phyloP scores from a whole-genome alignment of 768 basidiomycete genomes.

The Hygrophorus russula region DNA sequence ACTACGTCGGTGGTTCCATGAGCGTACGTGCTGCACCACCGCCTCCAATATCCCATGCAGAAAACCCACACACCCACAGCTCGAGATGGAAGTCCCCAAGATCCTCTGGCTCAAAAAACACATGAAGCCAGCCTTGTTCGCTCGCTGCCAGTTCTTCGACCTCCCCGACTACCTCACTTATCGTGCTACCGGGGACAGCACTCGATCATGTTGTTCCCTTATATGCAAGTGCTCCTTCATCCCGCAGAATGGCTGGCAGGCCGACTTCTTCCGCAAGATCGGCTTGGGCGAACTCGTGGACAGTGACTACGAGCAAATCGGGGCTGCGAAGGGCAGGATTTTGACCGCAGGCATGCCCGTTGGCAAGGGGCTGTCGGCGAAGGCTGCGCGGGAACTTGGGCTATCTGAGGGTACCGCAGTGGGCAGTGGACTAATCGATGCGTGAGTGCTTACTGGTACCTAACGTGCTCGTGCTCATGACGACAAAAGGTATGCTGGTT shows the following conservation, averaged over 20 bases:
- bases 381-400: conserved; percentile 79
- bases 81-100: conserved; percentile 98
- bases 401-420: conserved; percentile 80
- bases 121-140: conserved; percentile 66
- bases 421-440: conserved; percentile 92
- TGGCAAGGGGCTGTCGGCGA: conserved; percentile 66
- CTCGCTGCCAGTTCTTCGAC: conserved; percentile 75
- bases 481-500: conserved; percentile 70
- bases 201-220: conserved; percentile 84
- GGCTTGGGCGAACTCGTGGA: conserved; percentile 65
- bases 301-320: conserved; percentile 64
- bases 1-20: conserved; percentile 95
- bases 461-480: neutral
- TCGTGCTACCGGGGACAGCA: conserved; percentile 64
- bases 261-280: conserved; percentile 77
- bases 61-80: conserved; percentile 27
- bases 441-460: conserved; percentile 36
- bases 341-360: conserved; percentile 81
- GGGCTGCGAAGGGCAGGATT: conserved; percentile 50
- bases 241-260: conserved; percentile 80
- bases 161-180: conserved; percentile 96
- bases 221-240: conserved; percentile 96
- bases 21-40: conserved; percentile 42
- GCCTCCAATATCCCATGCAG: conserved; percentile 6
- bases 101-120: conserved; percentile 91